Percentiles rank a stretch among this genome's conserved stretches.
Conservation (phyloP, 1,284 basidiomycete species). For the Boletus albobrunnescens region DNA sequence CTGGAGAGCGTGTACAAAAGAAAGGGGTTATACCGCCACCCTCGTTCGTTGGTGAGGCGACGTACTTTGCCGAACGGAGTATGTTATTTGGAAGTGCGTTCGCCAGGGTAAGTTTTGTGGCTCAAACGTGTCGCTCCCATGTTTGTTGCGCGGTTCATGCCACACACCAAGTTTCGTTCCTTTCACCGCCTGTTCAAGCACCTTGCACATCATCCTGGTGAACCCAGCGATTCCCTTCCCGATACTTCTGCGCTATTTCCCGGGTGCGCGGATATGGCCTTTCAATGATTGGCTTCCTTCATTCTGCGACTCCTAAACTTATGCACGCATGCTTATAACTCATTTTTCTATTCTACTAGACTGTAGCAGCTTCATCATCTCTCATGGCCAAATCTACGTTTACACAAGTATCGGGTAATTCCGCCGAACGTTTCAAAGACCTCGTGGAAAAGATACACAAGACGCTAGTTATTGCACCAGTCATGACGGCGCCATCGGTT, state of each 20-base stretch:
- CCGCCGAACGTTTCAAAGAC: slow-evolving; percentile 40
- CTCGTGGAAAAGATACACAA: slow-evolving; percentile 53
- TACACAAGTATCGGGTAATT: slow-evolving; percentile 13
- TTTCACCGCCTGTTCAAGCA: background rate
- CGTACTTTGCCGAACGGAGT: slow-evolving; percentile 8
- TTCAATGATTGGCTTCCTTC: slow-evolving; percentile 12
- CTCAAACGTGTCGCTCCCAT: slow-evolving; percentile 7
- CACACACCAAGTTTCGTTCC: background rate
- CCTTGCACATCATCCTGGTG: background rate
- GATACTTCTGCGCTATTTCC: slow-evolving; percentile 1
- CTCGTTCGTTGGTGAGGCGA: background rate
- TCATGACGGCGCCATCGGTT: slow-evolving; percentile 35
- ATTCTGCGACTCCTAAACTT: background rate
- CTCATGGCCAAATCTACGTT: slow-evolving; percentile 20
- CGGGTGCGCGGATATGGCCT: slow-evolving; percentile 13
- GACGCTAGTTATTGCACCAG: slow-evolving; percentile 52
- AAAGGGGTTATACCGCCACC: background rate
- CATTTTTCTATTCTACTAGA: slow-evolving; percentile 13
- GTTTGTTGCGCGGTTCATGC: too few species aligned
- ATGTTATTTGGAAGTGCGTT: slow-evolving; percentile 18
- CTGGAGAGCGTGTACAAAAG: background rate
- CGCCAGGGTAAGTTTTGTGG: slow-evolving; percentile 18
- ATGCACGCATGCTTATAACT: slow-evolving; percentile 9
- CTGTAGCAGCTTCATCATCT: slow-evolving; percentile 1
- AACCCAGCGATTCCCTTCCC: background rate